These are phyloP conservation scores for Dalechampia spathulata DNA, from an alignment of 441 rosid genomes.

Conservation along the genomic window DNA sequence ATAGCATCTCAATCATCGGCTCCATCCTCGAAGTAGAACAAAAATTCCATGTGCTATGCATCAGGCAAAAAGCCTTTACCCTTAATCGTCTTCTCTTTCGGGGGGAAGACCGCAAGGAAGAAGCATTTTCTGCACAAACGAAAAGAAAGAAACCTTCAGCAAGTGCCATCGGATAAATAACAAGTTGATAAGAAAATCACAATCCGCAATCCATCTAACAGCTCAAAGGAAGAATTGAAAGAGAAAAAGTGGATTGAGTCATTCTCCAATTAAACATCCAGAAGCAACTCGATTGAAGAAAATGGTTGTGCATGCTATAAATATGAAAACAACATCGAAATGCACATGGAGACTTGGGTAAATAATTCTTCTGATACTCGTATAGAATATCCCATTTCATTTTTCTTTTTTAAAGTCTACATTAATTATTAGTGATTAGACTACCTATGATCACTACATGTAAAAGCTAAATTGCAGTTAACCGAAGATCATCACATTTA, in stretches of 20 bases:
- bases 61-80: neutral
- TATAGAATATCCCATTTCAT: no score
- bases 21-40: no score
- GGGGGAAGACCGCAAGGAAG: constrained; percentile 93
- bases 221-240: no score
- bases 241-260: neutral
- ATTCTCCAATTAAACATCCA: neutral
- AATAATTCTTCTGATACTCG: no score
- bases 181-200: neutral
- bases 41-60: no score
- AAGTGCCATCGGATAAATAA: neutral
- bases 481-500: no score
- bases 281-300: neutral
- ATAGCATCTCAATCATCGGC: neutral
- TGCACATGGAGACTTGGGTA: no score
- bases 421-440: no score
- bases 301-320: neutral
- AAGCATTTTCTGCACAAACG: constrained; percentile 76
- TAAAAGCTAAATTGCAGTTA: no score
- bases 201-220: neutral
- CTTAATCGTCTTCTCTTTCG: constrained; percentile 87
- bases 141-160: neutral
- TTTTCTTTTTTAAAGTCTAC: no score
- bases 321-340: neutral
- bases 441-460: no score